Base-by-base conservation (phyloP, 139 green algal species). In the Volvox africanus region DNA sequence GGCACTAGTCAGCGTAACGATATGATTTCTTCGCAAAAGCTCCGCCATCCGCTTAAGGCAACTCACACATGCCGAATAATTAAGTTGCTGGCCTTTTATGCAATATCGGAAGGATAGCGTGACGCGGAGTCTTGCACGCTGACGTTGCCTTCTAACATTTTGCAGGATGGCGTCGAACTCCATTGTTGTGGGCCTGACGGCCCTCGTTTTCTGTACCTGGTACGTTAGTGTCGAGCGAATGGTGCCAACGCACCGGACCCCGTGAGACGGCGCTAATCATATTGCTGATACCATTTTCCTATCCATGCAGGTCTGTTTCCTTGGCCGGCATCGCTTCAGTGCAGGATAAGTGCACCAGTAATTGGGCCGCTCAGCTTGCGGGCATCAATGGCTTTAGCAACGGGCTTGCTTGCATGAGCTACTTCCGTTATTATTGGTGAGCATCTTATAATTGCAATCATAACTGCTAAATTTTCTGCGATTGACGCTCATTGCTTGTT, bases 361-460 rank as follows among this genome's bases (percentile, higher is more conserved):
- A 6, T 18, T 87, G 88, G 78, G 36, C 28, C 1, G 28, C 24
- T 21, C 0, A 3, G 24, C 37, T 91, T 0, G 3, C 2, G 1
- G 36, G 65, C 36, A 36, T 91, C 28, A 88, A 73, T 24, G 88
- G 88, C 79, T 75, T 91, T 19, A 77, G 50, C n/a, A 14, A 35
- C 5, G 79, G 37, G 37, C 79, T 91, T 77, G 36, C 78, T 22
- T 91, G 88, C 65, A 32, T 50, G 20, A 14, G 30, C 13, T 6
- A 75, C 1, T 91, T 88, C 79, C 88, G 88, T 6, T 91, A 91
- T 78, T 88, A 91, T 65, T 91, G 88, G 86, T 90, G 33, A 84
- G 86, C 18, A 55, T 55, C 44, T 21, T 55, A 61, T 21, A 16
- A 79, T 37, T 36, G 69, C 24, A n/a, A 20, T n/a, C n/a, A 78